Conservation (phyloP, 1,139 yeast species). For the Candida tropicalis region DNA sequence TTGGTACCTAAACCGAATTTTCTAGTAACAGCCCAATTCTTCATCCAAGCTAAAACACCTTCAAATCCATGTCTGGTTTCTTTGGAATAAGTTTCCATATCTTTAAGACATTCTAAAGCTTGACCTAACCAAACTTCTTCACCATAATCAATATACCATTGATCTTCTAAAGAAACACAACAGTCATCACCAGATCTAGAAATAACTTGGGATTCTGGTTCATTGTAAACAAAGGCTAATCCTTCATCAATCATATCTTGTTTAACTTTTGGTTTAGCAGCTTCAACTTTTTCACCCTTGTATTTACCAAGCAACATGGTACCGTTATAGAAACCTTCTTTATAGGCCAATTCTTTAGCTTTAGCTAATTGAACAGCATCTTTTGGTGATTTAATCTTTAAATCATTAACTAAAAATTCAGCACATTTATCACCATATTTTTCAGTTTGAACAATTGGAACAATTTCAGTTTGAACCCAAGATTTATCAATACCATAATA, state of each 20-base stretch:
- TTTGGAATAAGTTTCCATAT: slow-evolving; percentile 77
- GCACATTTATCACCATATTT: slow-evolving; percentile 92
- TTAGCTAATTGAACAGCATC: slow-evolving; percentile 83
- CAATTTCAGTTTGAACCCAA: slow-evolving; percentile 80
- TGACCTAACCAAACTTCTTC: slow-evolving; percentile 89
- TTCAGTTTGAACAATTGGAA: slow-evolving; percentile 77
- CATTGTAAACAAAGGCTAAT: slow-evolving; percentile 86
- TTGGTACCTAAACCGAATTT: slow-evolving; percentile 94
- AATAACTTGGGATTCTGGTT: slow-evolving; percentile 87
- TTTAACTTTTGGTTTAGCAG: slow-evolving; percentile 85
- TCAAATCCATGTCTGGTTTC: slow-evolving; percentile 94
- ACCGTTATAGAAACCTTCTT: slow-evolving; percentile 96
- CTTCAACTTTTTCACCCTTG: slow-evolving; percentile 87
- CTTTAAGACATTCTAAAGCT: slow-evolving; percentile 77
- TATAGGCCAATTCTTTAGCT: slow-evolving; percentile 94
- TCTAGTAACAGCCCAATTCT: slow-evolving; percentile 98
- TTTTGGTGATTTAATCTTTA: slow-evolving; percentile 94
- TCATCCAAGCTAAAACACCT: slow-evolving; percentile 94
- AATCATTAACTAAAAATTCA: slow-evolving; percentile 76
- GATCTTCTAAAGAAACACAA: slow-evolving; percentile 96
- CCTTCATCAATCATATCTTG: slow-evolving; percentile 77
- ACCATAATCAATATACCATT: slow-evolving; percentile 98
- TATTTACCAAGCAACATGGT: slow-evolving; percentile 77
- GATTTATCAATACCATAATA: slow-evolving; percentile 82
- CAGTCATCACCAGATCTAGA: slow-evolving; percentile 98